A percentile compares a stretch with the other conserved stretches of the same genome.
phyloP scores from a whole-genome alignment of 1,139 yeast genomes.

The Suhomyces panamericanus region DNA sequence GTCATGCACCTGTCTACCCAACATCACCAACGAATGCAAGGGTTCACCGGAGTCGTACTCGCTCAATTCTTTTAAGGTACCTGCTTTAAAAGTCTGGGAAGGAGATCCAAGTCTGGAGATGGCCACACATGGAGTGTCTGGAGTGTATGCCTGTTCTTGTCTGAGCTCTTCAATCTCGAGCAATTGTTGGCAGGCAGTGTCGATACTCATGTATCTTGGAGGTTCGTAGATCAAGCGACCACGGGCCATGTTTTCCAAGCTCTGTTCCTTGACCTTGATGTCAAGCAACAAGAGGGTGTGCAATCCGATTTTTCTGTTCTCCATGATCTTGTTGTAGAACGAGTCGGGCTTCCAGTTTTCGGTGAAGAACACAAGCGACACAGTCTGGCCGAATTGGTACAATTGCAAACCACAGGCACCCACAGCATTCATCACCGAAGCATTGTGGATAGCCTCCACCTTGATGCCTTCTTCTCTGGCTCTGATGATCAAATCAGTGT shows the following conservation, averaged over 20 bases:
- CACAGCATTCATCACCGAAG: slow-evolving; percentile 97
- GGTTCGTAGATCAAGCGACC: slow-evolving; percentile 94
- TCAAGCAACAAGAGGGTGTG: slow-evolving; percentile 88
- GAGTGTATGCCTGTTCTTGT: slow-evolving; percentile 74
- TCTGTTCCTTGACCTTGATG: slow-evolving; percentile 95
- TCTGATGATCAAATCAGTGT: slow-evolving; percentile 86
- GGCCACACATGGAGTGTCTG: slow-evolving; percentile 90
- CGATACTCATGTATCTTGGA: slow-evolving; percentile 92
- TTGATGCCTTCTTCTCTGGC: slow-evolving; percentile 81
- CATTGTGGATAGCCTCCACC: slow-evolving; percentile 87
- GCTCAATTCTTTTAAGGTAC: slow-evolving; percentile 70
- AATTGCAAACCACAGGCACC: slow-evolving; percentile 97
- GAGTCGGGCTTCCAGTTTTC: slow-evolving; percentile 96
- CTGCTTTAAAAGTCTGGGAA: slow-evolving; percentile 79
- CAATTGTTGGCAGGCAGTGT: slow-evolving; percentile 84
- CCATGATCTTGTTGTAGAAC: slow-evolving; percentile 84
- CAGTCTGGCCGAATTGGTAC: slow-evolving; percentile 95
- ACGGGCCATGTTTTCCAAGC: slow-evolving; percentile 89
- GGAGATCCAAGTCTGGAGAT: slow-evolving; percentile 90
- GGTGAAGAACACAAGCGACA: slow-evolving; percentile 91
- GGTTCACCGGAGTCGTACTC: slow-evolving; percentile 93
- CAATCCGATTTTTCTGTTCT: slow-evolving; percentile 84
- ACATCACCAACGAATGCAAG: slow-evolving; percentile 82
- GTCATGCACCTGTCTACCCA: slow-evolving; percentile 94
- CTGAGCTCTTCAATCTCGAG: slow-evolving; percentile 82